Base-by-base conservation (phyloP, 371 early-diverging fungal species). In the Mucor sp. region DNA sequence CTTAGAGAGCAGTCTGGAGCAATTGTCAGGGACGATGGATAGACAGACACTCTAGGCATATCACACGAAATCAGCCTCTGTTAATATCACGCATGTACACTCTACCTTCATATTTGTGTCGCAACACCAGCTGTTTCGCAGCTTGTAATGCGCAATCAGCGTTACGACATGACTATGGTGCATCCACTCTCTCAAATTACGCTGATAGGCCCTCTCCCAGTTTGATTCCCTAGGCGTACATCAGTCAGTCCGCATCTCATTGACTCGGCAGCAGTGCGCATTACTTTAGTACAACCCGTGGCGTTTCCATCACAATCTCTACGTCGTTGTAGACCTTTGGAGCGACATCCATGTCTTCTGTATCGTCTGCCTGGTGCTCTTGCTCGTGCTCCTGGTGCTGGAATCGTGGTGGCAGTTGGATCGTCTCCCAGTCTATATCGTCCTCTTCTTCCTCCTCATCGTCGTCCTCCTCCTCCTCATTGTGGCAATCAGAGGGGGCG, bases 41-140 rank as follows among this genome's bases (percentile, higher is more conserved):
- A 62, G 35, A 47, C 77, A 82, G 0, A 72, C 66, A 27, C 60
- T 44, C 82, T 82, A 35, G 3, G 12, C 3, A 35, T 35, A 19
- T 25, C 19, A 3, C 27, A 35, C 28, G 6, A 12, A 15, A 4
- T 53, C 14, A 25, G 25, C 27, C 23, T 14, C 27, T 25, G 23
- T 21, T 11, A 9, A 15, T 41, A 15, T 37, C 1, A 14, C 37
- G 17, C 1, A 15, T 17, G 80, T 15, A 56, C 21, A n/a, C n/a
- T n/a, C n/a, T 23, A 83, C 83, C 66, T 73, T 65, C 15, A 76
- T 72, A 28, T 77, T 76, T 11, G 53, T 12, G 19, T 47, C 50
- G 8, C 74, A 58, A 62, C 83, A 83, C 83, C 83, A 83, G 39
- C 15, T 58, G 35, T 83, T 83, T 23, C 83, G 71, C 21, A 77